Evolutionary conservation across 495 filamentous ascomycete species (phyloP), one percentile per base, ranked within the genome.

Genomic region (Echria macrotheca): DNA sequence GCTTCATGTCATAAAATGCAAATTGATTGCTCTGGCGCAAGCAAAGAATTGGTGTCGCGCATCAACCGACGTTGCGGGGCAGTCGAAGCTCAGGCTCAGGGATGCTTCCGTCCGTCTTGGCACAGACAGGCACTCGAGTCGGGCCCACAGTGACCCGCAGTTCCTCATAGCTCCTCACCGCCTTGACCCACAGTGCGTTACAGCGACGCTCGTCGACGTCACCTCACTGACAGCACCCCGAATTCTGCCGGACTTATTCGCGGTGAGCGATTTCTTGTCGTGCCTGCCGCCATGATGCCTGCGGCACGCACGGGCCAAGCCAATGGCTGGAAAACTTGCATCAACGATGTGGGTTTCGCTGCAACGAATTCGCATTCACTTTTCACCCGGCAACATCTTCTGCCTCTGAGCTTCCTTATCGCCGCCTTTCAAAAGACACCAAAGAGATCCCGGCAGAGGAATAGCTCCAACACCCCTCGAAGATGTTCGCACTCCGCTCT

Each of bases 401-500:
- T 41, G 21, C 31, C 32, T 14, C 31, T 23, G 28, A 19, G 37
- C 14, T 23, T 49, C 28, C 50, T 49, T 41, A 44, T 44, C 54
- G 44, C 41, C 40, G 40, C 29, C 25, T 28, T 39, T 21, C 35
- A 18, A 24, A 31, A 44, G 35, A 4, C 37, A 15, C n/a, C 38
- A 24, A 45, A 15, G 15, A 35, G 19, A 38, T 24, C 23, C 28
- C 19, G 39, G 29, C 29, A 44, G 31, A 44, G 33, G 41, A 21
- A 25, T 33, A 25, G 24, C 47, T 9, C 12, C 41, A 15, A 35
- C 9, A 35, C 37, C 44, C 28, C 33, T 54, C 56, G 56, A 74
- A 53, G 45, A 80, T 80, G 77, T 60, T 78, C 54, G 62, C 69
- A 63, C 65, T 74, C 58, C 73, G 74, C 56, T 69, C 68, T 50